Evolutionary conservation across 768 basidiomycete species (phyloP).

Genomic region (Podaxis sp.): DNA sequence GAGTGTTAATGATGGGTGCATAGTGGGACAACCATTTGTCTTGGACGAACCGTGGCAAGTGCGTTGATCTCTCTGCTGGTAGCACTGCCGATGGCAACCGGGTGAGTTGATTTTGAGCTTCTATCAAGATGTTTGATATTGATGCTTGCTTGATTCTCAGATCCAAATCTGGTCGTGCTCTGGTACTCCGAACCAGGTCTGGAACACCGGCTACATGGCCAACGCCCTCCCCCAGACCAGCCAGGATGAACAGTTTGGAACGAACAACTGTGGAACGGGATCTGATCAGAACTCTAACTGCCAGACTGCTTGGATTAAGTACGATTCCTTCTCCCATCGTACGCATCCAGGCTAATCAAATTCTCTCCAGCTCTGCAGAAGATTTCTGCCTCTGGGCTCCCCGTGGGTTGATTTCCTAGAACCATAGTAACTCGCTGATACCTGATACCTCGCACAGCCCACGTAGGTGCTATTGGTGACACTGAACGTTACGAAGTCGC

Average conservation of each 20-base stretch:
- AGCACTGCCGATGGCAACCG: conserved; percentile 38
- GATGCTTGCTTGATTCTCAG: conserved; percentile 21
- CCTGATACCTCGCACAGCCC: conserved; percentile 19
- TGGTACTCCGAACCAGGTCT: conserved; percentile 48
- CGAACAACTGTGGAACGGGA: conserved; percentile 64
- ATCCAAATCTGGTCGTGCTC: conserved; percentile 48
- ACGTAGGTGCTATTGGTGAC: conserved; percentile 57
- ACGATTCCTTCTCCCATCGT: conserved; percentile 23
- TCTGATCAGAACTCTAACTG: conserved; percentile 61
- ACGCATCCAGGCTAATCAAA: conserved; percentile 21
- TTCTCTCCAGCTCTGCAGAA: conserved; percentile 43
- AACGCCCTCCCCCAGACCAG: conserved; percentile 44
- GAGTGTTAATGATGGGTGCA: background rate
- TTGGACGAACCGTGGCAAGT: conserved; percentile 51
- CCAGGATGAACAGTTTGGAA: conserved; percentile 62
- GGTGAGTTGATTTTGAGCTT: conserved; percentile 27
- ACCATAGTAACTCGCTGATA: background rate
- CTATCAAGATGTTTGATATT: background rate
- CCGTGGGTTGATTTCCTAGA: conserved; percentile 26
- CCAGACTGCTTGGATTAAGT: conserved; percentile 71
- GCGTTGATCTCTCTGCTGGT: conserved; percentile 47
- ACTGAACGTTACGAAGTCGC: conserved; percentile 70
- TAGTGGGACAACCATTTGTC: conserved; percentile 39
- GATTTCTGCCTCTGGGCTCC: conserved; percentile 79
- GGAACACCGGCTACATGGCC: conserved; percentile 50